phyloP scores from a whole-genome alignment of 108 stramenopile genomes.

The Skeletonema menzelii region DNA sequence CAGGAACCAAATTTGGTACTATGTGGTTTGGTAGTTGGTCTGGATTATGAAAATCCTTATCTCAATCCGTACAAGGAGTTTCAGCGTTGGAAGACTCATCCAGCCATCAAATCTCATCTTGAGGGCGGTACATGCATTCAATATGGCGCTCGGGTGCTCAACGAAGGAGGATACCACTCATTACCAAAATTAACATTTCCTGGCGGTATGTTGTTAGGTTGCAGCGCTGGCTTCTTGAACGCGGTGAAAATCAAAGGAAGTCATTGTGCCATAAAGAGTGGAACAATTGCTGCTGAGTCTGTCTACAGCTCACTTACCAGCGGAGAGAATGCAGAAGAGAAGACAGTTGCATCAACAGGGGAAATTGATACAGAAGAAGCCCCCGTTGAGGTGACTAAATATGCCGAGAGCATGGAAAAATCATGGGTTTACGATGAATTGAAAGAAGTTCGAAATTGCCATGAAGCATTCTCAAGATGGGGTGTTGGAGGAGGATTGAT shows the following conservation, averaged over 20 bases:
- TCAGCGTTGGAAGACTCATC: slow-evolving; percentile 97
- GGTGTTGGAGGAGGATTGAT: slow-evolving; percentile 90
- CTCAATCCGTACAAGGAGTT: slow-evolving; percentile 98
- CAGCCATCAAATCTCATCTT: slow-evolving; percentile 81
- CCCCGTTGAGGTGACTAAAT: slow-evolving; percentile 57
- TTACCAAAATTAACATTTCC: slow-evolving; percentile 96
- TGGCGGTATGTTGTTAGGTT: slow-evolving; percentile 93
- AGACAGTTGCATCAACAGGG: slow-evolving; percentile 69
- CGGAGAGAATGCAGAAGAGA: slow-evolving; percentile 63
- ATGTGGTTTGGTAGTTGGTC: slow-evolving; percentile 94
- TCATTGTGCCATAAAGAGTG: slow-evolving; percentile 98
- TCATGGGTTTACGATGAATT: slow-evolving; percentile 97
- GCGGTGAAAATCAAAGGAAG: slow-evolving; percentile 99
- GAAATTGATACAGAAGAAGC: slow-evolving; percentile 56
- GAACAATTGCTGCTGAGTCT: slow-evolving; percentile 94
- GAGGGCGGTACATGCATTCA: slow-evolving; percentile 95
- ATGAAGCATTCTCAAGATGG: slow-evolving; percentile 93
- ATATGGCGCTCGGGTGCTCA: slow-evolving; percentile 97
- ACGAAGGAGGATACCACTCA: slow-evolving; percentile 97
- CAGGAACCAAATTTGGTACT: slow-evolving; percentile 94
- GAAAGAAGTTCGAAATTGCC: slow-evolving; percentile 93
- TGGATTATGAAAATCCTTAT: slow-evolving; percentile 99
- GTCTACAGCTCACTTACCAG: slow-evolving; percentile 72
- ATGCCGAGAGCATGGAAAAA: slow-evolving; percentile 66
- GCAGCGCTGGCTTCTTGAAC: slow-evolving; percentile 97